phyloP scores from a whole-genome alignment of 768 basidiomycete species.

The Lactarius tabidus region DNA sequence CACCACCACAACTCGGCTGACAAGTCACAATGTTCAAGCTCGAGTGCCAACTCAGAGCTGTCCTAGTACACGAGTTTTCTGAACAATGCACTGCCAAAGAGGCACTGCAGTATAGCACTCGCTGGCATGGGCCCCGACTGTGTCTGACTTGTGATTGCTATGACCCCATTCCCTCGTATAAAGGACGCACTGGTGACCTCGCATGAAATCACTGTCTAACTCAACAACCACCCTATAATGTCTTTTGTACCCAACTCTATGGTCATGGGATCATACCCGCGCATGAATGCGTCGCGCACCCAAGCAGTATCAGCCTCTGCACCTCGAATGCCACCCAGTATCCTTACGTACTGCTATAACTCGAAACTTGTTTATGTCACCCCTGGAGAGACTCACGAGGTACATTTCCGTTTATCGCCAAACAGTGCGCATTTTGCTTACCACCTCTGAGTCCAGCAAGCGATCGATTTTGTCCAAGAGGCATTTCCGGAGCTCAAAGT shows the following conservation, averaged over 20 bases:
- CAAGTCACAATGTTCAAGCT: background rate
- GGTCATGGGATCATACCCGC: background rate
- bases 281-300: too few species aligned
- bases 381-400: conserved; percentile 28
- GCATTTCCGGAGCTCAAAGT: conserved; percentile 27
- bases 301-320: background rate
- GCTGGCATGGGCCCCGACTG: background rate
- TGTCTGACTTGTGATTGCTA: background rate
- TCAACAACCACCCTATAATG: background rate
- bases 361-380: conserved; percentile 31
- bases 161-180: background rate
- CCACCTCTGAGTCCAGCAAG: conserved; percentile 23
- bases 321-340: background rate
- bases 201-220: background rate
- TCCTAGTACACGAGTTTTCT: background rate
- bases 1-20: too few species aligned
- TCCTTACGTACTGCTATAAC: conserved; percentile 31
- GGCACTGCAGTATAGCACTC: background rate
- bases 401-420: background rate
- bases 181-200: background rate
- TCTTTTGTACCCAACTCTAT: background rate
- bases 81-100: background rate
- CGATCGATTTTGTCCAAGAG: conserved; percentile 23
- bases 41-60: background rate
- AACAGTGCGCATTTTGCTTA: background rate